Conservation (phyloP, 2,329 filamentous ascomycete species). For the Fusarium pseudoanthophilum region DNA sequence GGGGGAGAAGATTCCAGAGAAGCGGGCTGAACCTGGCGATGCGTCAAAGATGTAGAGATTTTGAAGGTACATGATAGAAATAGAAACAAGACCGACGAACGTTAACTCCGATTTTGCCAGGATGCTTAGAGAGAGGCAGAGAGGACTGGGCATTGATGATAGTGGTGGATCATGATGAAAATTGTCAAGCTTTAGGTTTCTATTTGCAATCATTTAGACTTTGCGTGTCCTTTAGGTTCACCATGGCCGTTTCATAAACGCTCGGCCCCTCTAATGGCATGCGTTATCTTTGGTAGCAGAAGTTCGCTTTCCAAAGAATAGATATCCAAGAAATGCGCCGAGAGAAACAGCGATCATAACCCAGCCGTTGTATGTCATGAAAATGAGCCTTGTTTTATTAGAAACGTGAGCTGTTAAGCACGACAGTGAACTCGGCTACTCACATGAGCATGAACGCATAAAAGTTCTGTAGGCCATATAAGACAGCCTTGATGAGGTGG, state of each 20-base stretch:
- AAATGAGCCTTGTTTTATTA: slow-evolving; percentile 78
- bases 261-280: slow-evolving; percentile 2
- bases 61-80: neutral
- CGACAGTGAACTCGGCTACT: slow-evolving; percentile 52
- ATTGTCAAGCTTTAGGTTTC: neutral
- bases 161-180: neutral
- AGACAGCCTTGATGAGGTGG: slow-evolving; percentile 79
- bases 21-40: slow-evolving; percentile 45
- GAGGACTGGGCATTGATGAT: neutral
- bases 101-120: neutral
- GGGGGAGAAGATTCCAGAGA: slow-evolving; percentile 52
- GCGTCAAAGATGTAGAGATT: slow-evolving; percentile 48
- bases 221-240: neutral
- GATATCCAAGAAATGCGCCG: slow-evolving; percentile 88
- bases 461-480: slow-evolving; percentile 95
- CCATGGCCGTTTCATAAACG: neutral
- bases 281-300: slow-evolving; percentile 85
- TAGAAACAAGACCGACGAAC: neutral
- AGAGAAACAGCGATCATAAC: slow-evolving; percentile 92
- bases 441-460: slow-evolving; percentile 99
- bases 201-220: neutral
- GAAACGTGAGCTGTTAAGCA: neutral
- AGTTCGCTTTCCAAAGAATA: slow-evolving; percentile 78
- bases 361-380: slow-evolving; percentile 99
- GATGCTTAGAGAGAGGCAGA: neutral